phyloP scores from a whole-genome alignment of 2,329 filamentous ascomycete species.

The Fusarium denticulatum region DNA sequence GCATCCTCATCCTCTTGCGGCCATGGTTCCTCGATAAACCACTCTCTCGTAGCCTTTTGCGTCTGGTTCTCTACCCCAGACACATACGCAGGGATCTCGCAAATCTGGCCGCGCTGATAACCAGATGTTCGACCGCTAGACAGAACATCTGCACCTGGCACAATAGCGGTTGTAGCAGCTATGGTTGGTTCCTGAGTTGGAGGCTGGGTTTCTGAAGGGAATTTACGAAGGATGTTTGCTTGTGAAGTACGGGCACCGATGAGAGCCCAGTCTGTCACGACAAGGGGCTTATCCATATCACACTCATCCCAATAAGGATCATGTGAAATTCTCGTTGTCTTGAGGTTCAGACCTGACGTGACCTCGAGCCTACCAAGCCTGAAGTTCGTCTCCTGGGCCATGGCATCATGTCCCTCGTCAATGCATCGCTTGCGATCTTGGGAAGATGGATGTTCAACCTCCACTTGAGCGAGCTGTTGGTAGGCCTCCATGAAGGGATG shows the following conservation, averaged over 20 bases:
- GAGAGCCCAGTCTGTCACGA: conserved; percentile 58
- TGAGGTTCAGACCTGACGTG: conserved; percentile 54
- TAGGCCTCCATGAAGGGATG: conserved; percentile 55
- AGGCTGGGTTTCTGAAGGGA: conserved; percentile 50
- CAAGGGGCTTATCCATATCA: conserved; percentile 52
- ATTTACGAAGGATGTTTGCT: conserved; percentile 55
- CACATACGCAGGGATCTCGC: conserved; percentile 56
- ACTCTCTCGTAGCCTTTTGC: conserved; percentile 55
- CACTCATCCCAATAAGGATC: conserved; percentile 57
- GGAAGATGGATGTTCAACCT: conserved; percentile 54
- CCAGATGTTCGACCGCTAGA: conserved; percentile 57
- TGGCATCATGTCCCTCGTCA: conserved; percentile 50
- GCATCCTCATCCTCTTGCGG: conserved; percentile 52
- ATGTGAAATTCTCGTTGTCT: conserved; percentile 56
- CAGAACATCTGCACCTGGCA: conserved; percentile 50
- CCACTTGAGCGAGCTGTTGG: conserved; percentile 40
- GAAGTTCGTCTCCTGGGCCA: conserved; percentile 45
- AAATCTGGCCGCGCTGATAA: conserved; percentile 53
- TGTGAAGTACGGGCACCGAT: conserved; percentile 48
- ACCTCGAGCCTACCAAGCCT: conserved; percentile 51
- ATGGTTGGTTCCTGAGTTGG: conserved; percentile 47
- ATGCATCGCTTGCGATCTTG: conserved; percentile 52
- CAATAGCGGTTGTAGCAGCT: conserved; percentile 44
- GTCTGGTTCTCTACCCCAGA: conserved; percentile 53
- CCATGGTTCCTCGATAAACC: conserved; percentile 56